phyloP scores from a whole-genome alignment of 2,329 filamentous ascomycete species.

The Aspergillus fructus region DNA sequence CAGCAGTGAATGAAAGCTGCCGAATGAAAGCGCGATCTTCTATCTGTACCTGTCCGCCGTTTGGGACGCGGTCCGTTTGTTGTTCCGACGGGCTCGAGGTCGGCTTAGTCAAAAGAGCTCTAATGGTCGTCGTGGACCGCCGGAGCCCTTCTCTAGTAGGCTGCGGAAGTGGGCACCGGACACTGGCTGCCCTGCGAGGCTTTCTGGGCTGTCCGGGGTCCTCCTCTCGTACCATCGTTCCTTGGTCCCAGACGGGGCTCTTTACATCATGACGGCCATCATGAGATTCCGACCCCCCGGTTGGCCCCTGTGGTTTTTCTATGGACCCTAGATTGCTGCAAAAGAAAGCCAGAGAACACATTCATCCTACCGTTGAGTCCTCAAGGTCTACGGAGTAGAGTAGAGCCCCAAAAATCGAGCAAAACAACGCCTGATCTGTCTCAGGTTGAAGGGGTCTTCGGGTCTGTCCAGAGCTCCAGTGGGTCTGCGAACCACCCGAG shows the following conservation, averaged over 20 bases:
- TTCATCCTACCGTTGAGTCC: background rate
- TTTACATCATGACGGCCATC: slow-evolving; percentile 23
- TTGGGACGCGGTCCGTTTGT: slow-evolving; percentile 9
- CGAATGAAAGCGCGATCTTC: background rate
- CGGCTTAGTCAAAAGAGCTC: slow-evolving; percentile 6
- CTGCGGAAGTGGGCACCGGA: no score
- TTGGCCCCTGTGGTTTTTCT: background rate
- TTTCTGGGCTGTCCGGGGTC: no score
- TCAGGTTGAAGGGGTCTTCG: background rate
- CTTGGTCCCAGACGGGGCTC: slow-evolving; percentile 13
- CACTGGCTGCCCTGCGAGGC: no score
- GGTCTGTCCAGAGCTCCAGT: slow-evolving; percentile 9
- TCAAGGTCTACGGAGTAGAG: no score
- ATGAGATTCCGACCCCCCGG: background rate
- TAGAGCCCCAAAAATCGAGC: background rate
- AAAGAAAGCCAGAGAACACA: background rate
- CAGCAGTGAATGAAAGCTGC: background rate
- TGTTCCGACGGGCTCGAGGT: background rate
- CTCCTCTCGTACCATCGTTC: slow-evolving; percentile 1
- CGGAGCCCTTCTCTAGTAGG: background rate
- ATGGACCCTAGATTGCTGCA: background rate
- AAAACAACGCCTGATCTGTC: background rate
- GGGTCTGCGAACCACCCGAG: slow-evolving; percentile 6
- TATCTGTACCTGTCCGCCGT: background rate
- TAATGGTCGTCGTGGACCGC: background rate